Base-by-base conservation (phyloP, 352 stramenopile genomes). In the Globisporangium canariense region DNA sequence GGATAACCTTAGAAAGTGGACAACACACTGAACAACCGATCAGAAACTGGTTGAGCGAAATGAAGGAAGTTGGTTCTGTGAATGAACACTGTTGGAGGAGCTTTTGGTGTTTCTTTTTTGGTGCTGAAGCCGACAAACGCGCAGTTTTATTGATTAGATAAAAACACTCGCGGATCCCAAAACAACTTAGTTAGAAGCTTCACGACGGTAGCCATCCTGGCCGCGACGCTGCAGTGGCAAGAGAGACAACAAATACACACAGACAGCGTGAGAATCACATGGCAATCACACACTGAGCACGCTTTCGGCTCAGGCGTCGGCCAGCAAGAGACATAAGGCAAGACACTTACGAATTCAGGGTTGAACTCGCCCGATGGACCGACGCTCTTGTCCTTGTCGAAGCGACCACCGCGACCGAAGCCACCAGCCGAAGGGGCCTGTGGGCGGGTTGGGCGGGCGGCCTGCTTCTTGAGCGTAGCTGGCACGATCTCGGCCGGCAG, bases 401-500 rank as follows among this genome's bases (percentile, higher is more conserved):
- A 91, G 72, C 83, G 83, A 60, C 83, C 86, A 78, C 51, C 51
- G 22, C 86, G 86, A 76, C 87, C 87, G 66, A 91, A 93, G 64
- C 85, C 86, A 64, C 84, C 83, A 56, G 78, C 71, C 49, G 76
- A 79, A 60, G 86, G 86, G 62, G 81, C 85, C 71, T 91, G 80
- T 71, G 87, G 87, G 75, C 85, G 87, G 65, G 83, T 81, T 62
- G 85, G 85, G 70, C 85, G 85, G 25, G 87, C 87, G 46, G 87
- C 87, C 76, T 95, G 86, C 86, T 99, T 99, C 88, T 99, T 99
- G 76, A 99, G 93, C 64, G 98, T 99, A 51, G 91, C 92, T 65
- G 98, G 98, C 53, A 99, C 97, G 86, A 99, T 99, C 84, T 99
- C 97, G 47, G 94, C 87, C 60, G 98, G 97, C 56, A 99, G 81